These are phyloP conservation scores for Thalassia testudinum DNA, from an alignment of 116 monocot genomes.

Conservation along the genomic window DNA sequence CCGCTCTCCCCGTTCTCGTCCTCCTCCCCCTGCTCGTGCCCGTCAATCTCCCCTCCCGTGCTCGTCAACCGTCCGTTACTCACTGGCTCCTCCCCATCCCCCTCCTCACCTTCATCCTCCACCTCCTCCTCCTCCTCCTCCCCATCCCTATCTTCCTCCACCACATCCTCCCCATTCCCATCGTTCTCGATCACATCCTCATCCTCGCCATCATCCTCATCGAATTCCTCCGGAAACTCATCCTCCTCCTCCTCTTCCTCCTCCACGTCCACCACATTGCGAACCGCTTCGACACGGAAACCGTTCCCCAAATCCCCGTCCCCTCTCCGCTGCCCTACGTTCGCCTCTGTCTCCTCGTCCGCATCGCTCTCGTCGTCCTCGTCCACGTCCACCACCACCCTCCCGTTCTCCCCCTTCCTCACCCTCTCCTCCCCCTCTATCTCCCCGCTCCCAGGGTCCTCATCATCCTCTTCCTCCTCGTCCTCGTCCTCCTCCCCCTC, in stretches of 20 bases:
- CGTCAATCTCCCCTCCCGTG: conserved; percentile 65
- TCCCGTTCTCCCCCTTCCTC: too few relatives aligned
- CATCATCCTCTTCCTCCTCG: too few relatives aligned
- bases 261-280: conserved; percentile 2
- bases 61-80: conserved; percentile 27
- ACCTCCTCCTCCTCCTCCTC: too few relatives aligned
- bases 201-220: conserved; percentile 37
- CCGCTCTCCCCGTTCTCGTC: conserved; percentile 81
- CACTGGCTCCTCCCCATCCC: conserved; percentile 21
- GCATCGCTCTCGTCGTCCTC: conserved; percentile 78
- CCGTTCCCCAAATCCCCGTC: conserved; percentile 27
- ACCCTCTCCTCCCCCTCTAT: too few relatives aligned
- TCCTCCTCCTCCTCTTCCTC: conserved; percentile 40
- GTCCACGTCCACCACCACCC: conserved; percentile 38
- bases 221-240: conserved; percentile 27
- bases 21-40: conserved; percentile 56
- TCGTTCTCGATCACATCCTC: conserved; percentile 40
- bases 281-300: conserved; percentile 25
- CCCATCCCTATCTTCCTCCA: too few relatives aligned
- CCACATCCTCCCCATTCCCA: conserved; percentile 50
- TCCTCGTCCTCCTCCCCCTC: conserved; percentile 46
- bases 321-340: conserved; percentile 31
- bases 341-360: too few relatives aligned
- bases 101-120: too few relatives aligned
- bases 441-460: conserved; percentile 76